Evolutionary conservation across 2,329 filamentous ascomycete species (phyloP).

Genomic region (Triangularia verruculosa): DNA sequence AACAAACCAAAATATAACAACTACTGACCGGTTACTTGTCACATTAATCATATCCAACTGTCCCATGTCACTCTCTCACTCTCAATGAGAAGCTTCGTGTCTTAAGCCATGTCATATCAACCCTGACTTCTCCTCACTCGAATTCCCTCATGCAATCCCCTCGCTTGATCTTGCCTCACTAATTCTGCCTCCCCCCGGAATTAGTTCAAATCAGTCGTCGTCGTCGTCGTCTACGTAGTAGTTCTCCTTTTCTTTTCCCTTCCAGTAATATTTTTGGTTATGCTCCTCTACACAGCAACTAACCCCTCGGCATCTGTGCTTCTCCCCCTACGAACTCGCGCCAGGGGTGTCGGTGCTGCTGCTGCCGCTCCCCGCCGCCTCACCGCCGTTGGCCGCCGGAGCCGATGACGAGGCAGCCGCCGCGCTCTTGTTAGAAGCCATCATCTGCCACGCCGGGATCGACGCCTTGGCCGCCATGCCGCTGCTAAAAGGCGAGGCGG

Average conservation of each 20-base stretch:
- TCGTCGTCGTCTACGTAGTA: no score
- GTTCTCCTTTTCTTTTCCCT: no score
- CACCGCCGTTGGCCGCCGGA: slow-evolving; percentile 13
- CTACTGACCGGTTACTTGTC: neutral
- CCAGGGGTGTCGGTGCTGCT: slow-evolving; percentile 12
- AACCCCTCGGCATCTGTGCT: no score
- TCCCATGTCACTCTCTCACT: no score
- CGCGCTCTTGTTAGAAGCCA: slow-evolving; percentile 51
- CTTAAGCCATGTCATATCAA: neutral
- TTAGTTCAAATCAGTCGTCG: no score
- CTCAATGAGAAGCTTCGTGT: no score
- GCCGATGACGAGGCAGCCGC: slow-evolving; percentile 9
- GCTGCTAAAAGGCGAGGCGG: slow-evolving; percentile 46
- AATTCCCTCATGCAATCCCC: no score
- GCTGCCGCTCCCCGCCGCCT: slow-evolving; percentile 12
- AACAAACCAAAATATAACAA: neutral
- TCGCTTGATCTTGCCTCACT: no score
- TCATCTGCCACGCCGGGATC: slow-evolving; percentile 79
- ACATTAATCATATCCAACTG: neutral
- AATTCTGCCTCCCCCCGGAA: no score
- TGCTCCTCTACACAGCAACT: no score
- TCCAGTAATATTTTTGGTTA: no score
- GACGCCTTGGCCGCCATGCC: slow-evolving; percentile 58
- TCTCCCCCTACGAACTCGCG: slow-evolving; percentile 15
- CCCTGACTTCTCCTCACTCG: neutral